phyloP scores from a whole-genome alignment of 352 stramenopile species.

The Globisporangium paddicum region DNA sequence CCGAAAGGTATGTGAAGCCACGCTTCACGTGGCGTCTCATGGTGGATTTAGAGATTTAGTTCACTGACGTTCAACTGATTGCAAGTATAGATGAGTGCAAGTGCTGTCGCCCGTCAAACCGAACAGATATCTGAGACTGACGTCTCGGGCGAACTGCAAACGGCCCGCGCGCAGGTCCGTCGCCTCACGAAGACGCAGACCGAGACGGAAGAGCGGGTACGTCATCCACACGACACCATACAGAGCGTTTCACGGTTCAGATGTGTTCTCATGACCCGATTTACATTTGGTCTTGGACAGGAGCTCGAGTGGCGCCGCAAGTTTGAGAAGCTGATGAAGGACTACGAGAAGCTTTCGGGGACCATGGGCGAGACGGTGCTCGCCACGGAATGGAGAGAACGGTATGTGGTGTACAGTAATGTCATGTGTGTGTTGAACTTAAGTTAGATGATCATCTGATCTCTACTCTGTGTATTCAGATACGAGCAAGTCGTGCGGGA shows the following conservation, averaged over 20 bases:
- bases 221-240: not conserved
- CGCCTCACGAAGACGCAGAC: constrained; percentile 69
- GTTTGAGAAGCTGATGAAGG: constrained; percentile 81
- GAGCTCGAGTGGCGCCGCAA: constrained; percentile 79
- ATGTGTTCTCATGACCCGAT: not conserved
- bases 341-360: constrained; percentile 83
- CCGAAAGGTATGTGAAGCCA: constrained; percentile 53
- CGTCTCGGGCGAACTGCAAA: constrained; percentile 62
- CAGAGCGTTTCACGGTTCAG: too few relatives aligned
- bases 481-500: constrained; percentile 74
- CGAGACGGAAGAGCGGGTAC: constrained; percentile 72
- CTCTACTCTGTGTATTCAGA: constrained; percentile 14
- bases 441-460: not conserved
- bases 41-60: not conserved
- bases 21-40: too few relatives aligned
- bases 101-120: constrained; percentile 64
- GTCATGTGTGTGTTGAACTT: not conserved
- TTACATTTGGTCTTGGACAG: constrained; percentile 21
- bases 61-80: not conserved
- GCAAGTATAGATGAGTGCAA: constrained; percentile 64
- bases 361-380: constrained; percentile 84
- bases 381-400: constrained; percentile 80
- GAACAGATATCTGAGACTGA: constrained; percentile 80
- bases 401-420: constrained; percentile 18
- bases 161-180: constrained; percentile 66